Evolutionary conservation across 208 protist genomes (phyloP), one percentile per base, ranked within the genome.

Genomic region (Naegleria lovaniensis): DNA sequence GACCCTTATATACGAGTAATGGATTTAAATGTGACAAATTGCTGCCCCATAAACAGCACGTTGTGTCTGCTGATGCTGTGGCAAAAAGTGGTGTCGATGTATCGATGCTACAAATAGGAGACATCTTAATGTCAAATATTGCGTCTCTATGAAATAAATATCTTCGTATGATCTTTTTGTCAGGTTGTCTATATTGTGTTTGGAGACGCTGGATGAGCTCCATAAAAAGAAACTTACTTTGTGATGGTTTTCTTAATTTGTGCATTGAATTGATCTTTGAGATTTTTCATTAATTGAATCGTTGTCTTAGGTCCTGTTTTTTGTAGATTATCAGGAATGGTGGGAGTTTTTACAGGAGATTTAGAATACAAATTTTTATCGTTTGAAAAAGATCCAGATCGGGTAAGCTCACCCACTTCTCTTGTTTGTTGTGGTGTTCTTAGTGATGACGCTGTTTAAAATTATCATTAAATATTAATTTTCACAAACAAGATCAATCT

Each of bases 91-190:
- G 76, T 40, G 38, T 41, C 33, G 76, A 41, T 84, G 38, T 33
- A 36, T 41, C 76, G 3, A 84, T 16, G 6, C 38, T 84, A 40
- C 38, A 33, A 84, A 84, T 16, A 84, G 76, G 76, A 38, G 38
- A 41, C 33, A 40, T 40, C 33, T 84, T 84, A 33, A 84, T 40
- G 15, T 84, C 38, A 6, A 33, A 84, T 36, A 84, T 33, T 84
- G 76, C 76, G 33, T 84, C 76, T 41, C 33, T 84, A 36, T 84
- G 76, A 40, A 41, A 84, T 40, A 84, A 84, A 40, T 84, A 84
- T 84, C 29, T 84, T 84, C 76, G 16, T 15, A 40, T 36, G 29
- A 84, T 84, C 33, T 33, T 40, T 33, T 84, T 84, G 29, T 41
- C 33, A 38, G 76, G 76, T 41, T 84, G 29, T 84, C 33, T 84